Evolutionary conservation across 495 filamentous ascomycete genomes (phyloP), one percentile per base, ranked within the genome.

Genomic region (Lindgomyces ingoldianus): DNA sequence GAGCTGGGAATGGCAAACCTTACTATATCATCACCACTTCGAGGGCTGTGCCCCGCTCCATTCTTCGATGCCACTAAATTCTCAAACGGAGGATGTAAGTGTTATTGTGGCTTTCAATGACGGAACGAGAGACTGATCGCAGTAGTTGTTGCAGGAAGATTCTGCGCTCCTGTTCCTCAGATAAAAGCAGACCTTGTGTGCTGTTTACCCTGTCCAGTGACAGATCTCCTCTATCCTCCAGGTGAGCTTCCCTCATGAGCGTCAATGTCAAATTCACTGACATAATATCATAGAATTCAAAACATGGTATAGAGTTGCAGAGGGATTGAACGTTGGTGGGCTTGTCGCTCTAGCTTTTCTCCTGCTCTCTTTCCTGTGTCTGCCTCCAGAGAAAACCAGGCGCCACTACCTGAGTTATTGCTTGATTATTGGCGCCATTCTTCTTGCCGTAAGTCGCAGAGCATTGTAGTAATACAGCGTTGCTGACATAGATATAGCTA

Each of bases 371-470:
- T 98, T 91, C 78, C 77, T 86, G 4, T 83, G 90, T 14, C 81
- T 98, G 49, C 91, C 95, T 1, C 84, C 89, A n/a, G 90, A 94
- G 74, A 91, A 87, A 78, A 96, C 95, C 18, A 84, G 90, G 70
- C 87, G 92, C 54, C 94, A 98, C 73, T 98, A 98, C 70, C 76
- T 98, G 47, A 96, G 89, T 70, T 87, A 96, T 51, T 91, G 90
- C 72, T 81, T 97, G 59, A 87, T 91, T 0, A 74, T 89, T 57
- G 89, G 83, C 6, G 83, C 90, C 33, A 78, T 87, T 51, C 80
- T 91, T 55, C 88, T 97, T 82, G 85, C 90, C 74, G 90, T 93
- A 79, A 75, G 87, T 80, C 18, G 10, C 2, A 19, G 55, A 6
- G 16, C 41, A 53, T 3, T 14, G 9, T 11, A 10, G 9, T 14